phyloP scores from a whole-genome alignment of 2,329 filamentous ascomycete genomes.

The Fusarium humuli region DNA sequence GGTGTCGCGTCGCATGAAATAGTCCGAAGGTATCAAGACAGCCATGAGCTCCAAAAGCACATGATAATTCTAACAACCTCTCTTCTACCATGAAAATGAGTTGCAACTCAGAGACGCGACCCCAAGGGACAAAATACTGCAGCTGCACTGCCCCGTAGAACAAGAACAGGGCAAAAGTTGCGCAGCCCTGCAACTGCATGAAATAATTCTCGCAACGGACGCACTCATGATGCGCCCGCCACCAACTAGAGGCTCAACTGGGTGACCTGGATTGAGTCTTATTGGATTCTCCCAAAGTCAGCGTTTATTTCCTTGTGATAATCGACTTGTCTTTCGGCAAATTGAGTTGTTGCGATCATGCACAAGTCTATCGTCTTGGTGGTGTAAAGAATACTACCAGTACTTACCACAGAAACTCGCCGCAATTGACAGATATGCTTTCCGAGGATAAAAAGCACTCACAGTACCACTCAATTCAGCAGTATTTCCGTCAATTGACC shows the following conservation, averaged over 20 bases:
- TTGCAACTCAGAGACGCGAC: slow-evolving; percentile 22
- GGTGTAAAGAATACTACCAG: slow-evolving; percentile 17
- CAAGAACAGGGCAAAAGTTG: slow-evolving; percentile 12
- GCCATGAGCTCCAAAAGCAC: neutral
- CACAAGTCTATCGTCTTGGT: slow-evolving; percentile 6
- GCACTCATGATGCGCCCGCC: slow-evolving; percentile 30
- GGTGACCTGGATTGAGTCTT: neutral
- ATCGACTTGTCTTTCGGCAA: neutral
- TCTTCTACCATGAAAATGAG: slow-evolving; percentile 17
- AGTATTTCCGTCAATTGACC: slow-evolving; percentile 2
- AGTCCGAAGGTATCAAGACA: slow-evolving; percentile 11
- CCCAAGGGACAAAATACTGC: slow-evolving; percentile 17
- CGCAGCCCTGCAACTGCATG: slow-evolving; percentile 23
- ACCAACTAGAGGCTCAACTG: slow-evolving; percentile 14
- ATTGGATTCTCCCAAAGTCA: slow-evolving; percentile 15
- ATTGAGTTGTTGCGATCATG: slow-evolving; percentile 22
- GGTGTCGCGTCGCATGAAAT: slow-evolving; percentile 8
- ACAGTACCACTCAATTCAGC: neutral
- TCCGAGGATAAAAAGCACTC: neutral
- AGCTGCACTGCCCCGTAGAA: slow-evolving; percentile 24
- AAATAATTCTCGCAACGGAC: slow-evolving; percentile 29
- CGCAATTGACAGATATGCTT: neutral
- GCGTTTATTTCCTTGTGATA: slow-evolving; percentile 17
- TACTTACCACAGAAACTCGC: slow-evolving; percentile 7
- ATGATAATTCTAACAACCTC: neutral